Percentiles rank a stretch among this genome's conserved stretches.
phyloP scores from a whole-genome alignment of 2,329 filamentous ascomycete species.

The Domatiomyces catenatus region DNA sequence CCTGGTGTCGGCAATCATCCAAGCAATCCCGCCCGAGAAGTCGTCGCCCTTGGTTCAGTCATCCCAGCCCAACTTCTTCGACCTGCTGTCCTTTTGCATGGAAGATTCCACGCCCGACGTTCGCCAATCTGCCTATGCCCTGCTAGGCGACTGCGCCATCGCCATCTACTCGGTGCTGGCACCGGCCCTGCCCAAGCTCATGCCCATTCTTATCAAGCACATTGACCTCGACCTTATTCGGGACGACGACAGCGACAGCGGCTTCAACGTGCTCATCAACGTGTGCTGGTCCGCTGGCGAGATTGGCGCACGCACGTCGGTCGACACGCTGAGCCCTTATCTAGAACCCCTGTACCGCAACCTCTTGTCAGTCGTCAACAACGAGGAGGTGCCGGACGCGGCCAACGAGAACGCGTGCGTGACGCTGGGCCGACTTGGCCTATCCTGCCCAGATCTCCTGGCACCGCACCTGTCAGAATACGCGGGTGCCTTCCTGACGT shows the following conservation, averaged over 20 bases:
- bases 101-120: slow-evolving; percentile 83
- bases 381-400: slow-evolving; percentile 69
- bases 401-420: slow-evolving; percentile 90
- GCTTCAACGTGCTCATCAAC: slow-evolving; percentile 92
- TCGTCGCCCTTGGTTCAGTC: slow-evolving; percentile 60
- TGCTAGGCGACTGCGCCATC: slow-evolving; percentile 87
- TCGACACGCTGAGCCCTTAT: slow-evolving; percentile 46
- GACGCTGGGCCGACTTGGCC: slow-evolving; percentile 71
- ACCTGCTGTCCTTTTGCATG: slow-evolving; percentile 82
- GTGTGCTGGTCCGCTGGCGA: slow-evolving; percentile 95
- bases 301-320: slow-evolving; percentile 64
- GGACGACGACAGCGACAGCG: slow-evolving; percentile 54
- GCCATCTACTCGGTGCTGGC: slow-evolving; percentile 75
- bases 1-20: slow-evolving; percentile 80
- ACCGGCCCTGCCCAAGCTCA: slow-evolving; percentile 53
- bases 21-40: slow-evolving; percentile 62
- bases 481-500: slow-evolving; percentile 63
- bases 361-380: slow-evolving; percentile 68
- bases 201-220: slow-evolving; percentile 70
- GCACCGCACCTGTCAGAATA: slow-evolving; percentile 67
- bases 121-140: slow-evolving; percentile 84
- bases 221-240: slow-evolving; percentile 64
- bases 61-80: slow-evolving; percentile 73
- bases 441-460: slow-evolving; percentile 60
- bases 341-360: slow-evolving; percentile 61